Conservation (phyloP, 1,139 yeast species). For the Saccharomyces hybrid region DNA sequence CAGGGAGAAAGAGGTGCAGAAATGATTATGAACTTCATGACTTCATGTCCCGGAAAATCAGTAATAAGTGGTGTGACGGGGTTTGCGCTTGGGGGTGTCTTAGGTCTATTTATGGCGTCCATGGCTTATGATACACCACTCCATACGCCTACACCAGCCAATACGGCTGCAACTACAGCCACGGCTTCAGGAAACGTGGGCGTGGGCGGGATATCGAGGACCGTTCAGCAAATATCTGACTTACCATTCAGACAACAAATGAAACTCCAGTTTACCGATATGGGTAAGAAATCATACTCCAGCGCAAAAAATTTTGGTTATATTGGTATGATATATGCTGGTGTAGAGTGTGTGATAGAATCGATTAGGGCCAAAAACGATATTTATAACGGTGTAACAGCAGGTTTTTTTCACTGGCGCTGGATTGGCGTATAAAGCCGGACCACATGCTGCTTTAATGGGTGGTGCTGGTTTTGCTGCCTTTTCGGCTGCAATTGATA, state of each 20-base stretch:
- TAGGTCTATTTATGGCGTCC: constrained; percentile 94
- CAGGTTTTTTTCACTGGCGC: constrained; percentile 98
- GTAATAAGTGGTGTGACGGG: constrained; percentile 91
- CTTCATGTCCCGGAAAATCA: constrained; percentile 92
- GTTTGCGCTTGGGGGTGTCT: constrained; percentile 89
- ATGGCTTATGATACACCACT: constrained; percentile 41
- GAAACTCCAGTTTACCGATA: constrained; percentile 82
- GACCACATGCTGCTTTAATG: constrained; percentile 83
- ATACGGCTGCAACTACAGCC: constrained; percentile 22
- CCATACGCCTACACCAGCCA: constrained; percentile 34
- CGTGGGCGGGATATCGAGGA: constrained; percentile 14
- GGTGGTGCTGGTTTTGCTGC: constrained; percentile 99
- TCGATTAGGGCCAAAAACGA: constrained; percentile 76
- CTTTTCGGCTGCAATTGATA: constrained; percentile 86
- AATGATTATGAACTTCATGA: constrained; percentile 75
- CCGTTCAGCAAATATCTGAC: constrained; percentile 54
- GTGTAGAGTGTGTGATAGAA: constrained; percentile 90
- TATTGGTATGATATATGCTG: constrained; percentile 88
- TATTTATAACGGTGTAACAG: constrained; percentile 81
- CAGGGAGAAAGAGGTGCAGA: constrained; percentile 90
- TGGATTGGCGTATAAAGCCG: constrained; percentile 83
- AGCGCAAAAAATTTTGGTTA: constrained; percentile 93
- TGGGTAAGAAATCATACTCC: constrained; percentile 79
- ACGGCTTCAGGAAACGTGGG: background rate
- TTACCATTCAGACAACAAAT: constrained; percentile 89